Conservation (phyloP, 2,329 filamentous ascomycete species). For the Chalaropsis ovoidea region DNA sequence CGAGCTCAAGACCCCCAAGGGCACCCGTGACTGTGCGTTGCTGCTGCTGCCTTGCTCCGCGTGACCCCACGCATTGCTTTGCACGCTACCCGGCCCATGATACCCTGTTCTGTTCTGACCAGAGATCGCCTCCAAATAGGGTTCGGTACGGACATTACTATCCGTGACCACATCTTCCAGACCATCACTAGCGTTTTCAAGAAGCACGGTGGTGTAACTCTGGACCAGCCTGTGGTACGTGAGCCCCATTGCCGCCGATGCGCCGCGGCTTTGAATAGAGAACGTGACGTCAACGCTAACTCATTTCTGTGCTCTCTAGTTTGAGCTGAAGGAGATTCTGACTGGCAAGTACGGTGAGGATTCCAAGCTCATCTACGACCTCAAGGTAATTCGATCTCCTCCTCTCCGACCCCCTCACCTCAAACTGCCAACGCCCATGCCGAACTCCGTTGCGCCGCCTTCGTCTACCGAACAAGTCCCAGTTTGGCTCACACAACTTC, state of each 20-base stretch:
- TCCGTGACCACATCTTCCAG: constrained; percentile 69
- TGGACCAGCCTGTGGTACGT: constrained; percentile 59
- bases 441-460: not conserved
- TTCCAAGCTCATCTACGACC: constrained; percentile 81
- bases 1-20: constrained; percentile 80
- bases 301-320: constrained; percentile 32
- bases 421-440: not conserved
- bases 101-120: constrained; percentile 8
- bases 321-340: constrained; percentile 78
- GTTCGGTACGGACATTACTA: constrained; percentile 66
- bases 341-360: constrained; percentile 89
- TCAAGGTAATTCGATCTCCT: constrained; percentile 22
- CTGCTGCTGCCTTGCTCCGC: not conserved
- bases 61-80: not conserved
- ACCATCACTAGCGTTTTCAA: constrained; percentile 72
- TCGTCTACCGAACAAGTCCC: constrained; percentile 27
- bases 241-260: not conserved
- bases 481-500: constrained; percentile 9
- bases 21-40: constrained; percentile 66
- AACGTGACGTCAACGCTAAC: constrained; percentile 9
- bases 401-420: not conserved
- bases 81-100: not conserved
- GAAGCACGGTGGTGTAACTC: constrained; percentile 66
- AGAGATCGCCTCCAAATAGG: constrained; percentile 33
- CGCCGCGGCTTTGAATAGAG: not conserved